Percentiles rank a stretch among this genome's conserved stretches.
Conservation (phyloP, 805 yeast genomes). For the Scheffersomyces coipomensis region DNA sequence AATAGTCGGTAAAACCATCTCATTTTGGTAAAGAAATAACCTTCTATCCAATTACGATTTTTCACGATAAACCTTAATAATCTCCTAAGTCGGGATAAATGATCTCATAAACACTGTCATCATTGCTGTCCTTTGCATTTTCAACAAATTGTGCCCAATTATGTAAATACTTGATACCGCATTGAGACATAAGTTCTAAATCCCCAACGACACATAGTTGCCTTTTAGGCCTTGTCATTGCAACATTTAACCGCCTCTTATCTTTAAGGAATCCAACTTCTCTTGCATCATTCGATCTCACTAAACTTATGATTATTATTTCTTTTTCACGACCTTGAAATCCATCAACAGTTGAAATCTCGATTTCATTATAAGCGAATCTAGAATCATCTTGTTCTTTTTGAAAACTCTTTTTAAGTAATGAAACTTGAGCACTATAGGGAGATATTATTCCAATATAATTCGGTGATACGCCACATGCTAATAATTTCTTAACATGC, state of each 20-base stretch:
- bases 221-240: constrained; percentile 85
- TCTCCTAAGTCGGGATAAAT: constrained; percentile 54
- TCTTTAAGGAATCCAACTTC: constrained; percentile 85
- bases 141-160: constrained; percentile 74
- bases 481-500: constrained; percentile 54
- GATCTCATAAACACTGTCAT: constrained; percentile 44
- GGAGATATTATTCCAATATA: constrained; percentile 89
- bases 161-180: constrained; percentile 48
- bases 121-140: constrained; percentile 24
- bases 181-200: constrained; percentile 58
- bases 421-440: constrained; percentile 80
- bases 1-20: too few species aligned
- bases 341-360: constrained; percentile 90
- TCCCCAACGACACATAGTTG: constrained; percentile 88
- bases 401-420: constrained; percentile 44
- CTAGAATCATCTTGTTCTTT: constrained; percentile 15
- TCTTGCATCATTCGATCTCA: constrained; percentile 68
- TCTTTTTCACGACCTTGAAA: constrained; percentile 97
- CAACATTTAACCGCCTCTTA: constrained; percentile 81
- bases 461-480: constrained; percentile 49
- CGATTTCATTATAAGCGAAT: constrained; percentile 39
- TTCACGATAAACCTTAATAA: too few species aligned
- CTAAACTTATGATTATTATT: constrained; percentile 74
- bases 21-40: too few species aligned
- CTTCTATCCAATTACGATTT: too few species aligned